These are phyloP conservation scores for Tephrocybe sp. DNA, from an alignment of 768 basidiomycete genomes.

Conservation along the genomic window DNA sequence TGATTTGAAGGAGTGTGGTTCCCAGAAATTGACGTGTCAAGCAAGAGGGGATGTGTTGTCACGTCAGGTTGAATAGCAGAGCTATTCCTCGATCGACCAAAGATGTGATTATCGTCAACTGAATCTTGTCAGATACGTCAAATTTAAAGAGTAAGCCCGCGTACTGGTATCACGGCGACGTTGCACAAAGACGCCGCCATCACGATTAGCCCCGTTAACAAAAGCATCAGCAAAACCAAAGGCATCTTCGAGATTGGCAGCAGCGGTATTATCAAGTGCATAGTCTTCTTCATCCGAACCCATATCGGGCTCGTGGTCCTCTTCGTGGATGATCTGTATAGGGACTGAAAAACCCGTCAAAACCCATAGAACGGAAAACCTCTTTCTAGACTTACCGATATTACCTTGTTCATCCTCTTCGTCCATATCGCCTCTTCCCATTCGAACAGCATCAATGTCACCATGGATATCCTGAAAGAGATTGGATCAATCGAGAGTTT, in stretches of 20 bases:
- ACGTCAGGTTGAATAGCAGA: conserved; percentile 60
- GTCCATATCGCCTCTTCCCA: conserved; percentile 50
- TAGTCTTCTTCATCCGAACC: conserved; percentile 70
- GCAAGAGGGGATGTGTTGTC: conserved; percentile 78
- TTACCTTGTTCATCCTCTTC: conserved; percentile 63
- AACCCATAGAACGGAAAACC: neutral
- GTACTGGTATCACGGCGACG: conserved; percentile 56
- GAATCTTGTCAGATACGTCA: conserved; percentile 9
- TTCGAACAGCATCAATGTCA: conserved; percentile 42
- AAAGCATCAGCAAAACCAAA: conserved; percentile 58
- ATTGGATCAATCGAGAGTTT: neutral
- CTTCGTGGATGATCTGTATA: conserved; percentile 62
- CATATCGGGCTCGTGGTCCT: conserved; percentile 59
- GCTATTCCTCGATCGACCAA: conserved; percentile 59
- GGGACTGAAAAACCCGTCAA: conserved; percentile 28
- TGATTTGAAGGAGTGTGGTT: conserved; percentile 45
- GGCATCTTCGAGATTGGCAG: conserved; percentile 45
- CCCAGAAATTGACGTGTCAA: conserved; percentile 54
- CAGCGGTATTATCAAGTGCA: conserved; percentile 32
- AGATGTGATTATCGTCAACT: conserved; percentile 62
- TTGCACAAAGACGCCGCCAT: conserved; percentile 48
- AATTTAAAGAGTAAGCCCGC: conserved; percentile 18
- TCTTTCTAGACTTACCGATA: conserved; percentile 26
- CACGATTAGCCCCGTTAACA: conserved; percentile 40
- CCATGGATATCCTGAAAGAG: conserved; percentile 51